Evolutionary conservation across 116 monocot species (phyloP).

Genomic region (Trichopus zeylanicus): DNA sequence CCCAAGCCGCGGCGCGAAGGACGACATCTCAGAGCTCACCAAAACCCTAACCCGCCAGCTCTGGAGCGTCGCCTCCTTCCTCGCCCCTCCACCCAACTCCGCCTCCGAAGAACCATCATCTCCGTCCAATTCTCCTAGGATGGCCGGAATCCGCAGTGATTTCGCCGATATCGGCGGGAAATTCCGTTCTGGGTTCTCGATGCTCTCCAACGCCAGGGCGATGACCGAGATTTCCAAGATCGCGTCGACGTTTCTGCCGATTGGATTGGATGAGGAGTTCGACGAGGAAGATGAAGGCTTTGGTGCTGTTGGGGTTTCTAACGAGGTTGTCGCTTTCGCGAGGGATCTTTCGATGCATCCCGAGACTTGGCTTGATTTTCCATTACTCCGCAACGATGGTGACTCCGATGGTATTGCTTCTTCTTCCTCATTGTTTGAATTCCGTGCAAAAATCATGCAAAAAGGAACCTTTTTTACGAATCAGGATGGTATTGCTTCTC

Average conservation of each 20-base stretch:
- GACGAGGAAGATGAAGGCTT: constrained; percentile 17
- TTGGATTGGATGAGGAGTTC: constrained; percentile 36
- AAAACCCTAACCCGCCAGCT: constrained; percentile 64
- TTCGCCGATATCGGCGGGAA: constrained; percentile 76
- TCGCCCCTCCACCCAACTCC: constrained; percentile 52
- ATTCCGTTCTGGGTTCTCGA: constrained; percentile 62
- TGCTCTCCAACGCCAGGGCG: constrained; percentile 54
- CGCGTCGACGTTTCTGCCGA: constrained; percentile 61
- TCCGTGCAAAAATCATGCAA: too few species aligned
- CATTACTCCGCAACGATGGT: constrained; percentile 35
- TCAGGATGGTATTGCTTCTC: too few species aligned
- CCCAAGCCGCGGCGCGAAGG: constrained; percentile 49
- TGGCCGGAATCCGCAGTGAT: constrained; percentile 59
- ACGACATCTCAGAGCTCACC: constrained; percentile 77
- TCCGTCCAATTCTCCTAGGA: not conserved
- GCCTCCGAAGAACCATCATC: not conserved
- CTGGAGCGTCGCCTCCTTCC: constrained; percentile 82
- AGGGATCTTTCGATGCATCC: constrained; percentile 74
- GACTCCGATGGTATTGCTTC: constrained; percentile 32
- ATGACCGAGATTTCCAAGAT: constrained; percentile 88
- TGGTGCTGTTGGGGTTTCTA: constrained; percentile 66
- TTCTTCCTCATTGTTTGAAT: too few species aligned
- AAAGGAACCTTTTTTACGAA: too few species aligned
- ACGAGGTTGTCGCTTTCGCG: constrained; percentile 72
- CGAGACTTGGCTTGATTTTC: constrained; percentile 85